Percentiles rank a stretch among this genome's conserved stretches.
phyloP scores from a whole-genome alignment of 75 land plant genomes.

The Ceratopteris richardii region DNA sequence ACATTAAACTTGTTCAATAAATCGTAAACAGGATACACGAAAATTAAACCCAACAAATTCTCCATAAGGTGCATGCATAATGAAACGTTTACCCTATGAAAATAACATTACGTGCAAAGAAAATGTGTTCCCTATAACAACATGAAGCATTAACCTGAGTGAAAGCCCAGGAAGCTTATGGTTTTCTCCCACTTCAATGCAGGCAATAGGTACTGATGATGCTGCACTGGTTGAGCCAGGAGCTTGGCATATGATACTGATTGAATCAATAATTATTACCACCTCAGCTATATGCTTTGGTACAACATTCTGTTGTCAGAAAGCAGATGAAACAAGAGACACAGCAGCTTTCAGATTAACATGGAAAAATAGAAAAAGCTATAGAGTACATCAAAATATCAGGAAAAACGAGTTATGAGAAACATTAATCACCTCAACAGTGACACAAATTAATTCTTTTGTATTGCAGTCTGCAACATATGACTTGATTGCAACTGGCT shows the following conservation, averaged over 20 bases:
- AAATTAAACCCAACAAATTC: too few species aligned
- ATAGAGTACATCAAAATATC: too few species aligned
- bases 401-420: too few species aligned
- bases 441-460: constrained; percentile 85
- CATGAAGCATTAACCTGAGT: constrained; percentile 91
- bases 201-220: constrained; percentile 62
- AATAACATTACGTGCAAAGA: too few species aligned
- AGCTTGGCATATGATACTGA: constrained; percentile 81
- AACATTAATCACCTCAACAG: constrained; percentile 52
- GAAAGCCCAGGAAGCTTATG: constrained; percentile 73
- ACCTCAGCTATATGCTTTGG: constrained; percentile 71
- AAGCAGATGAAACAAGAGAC: neutral
- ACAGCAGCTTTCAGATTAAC: too few species aligned
- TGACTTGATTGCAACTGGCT: constrained; percentile 75
- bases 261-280: constrained; percentile 71
- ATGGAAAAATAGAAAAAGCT: too few species aligned
- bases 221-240: constrained; percentile 52
- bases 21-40: too few species aligned
- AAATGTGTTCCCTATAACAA: too few species aligned
- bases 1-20: too few species aligned
- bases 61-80: too few species aligned
- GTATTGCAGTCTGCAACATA: constrained; percentile 86
- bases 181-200: constrained; percentile 81
- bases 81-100: too few species aligned
- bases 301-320: constrained; percentile 51